Evolutionary conservation across 1,139 yeast species (phyloP), one percentile per base, ranked within the genome.

Genomic region (Nakaseomyces kungkrabaensis): DNA sequence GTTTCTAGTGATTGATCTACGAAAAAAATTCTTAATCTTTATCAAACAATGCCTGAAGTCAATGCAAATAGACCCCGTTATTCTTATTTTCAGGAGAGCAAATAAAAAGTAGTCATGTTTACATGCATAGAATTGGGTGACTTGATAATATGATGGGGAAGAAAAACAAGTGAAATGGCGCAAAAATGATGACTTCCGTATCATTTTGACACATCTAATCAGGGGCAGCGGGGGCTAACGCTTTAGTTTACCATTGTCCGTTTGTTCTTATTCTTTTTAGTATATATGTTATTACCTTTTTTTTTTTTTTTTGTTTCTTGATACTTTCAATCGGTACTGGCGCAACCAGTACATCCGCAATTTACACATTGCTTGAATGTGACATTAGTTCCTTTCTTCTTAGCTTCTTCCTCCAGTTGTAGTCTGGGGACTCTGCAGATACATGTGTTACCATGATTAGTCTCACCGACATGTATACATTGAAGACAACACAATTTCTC

Each of bases 301-400:
- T 25, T 29, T 41, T 29, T 9, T 26, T 24, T 10, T 25, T 29
- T 41, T 29, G 5, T n/a, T 13, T 11, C 34, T 13, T 27, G n/a
- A 17, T 17, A 17, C 22, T 11, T 4, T 63, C 53, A 85, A 62
- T 85, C 95, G n/a, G 81, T 75, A 58, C 92, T 83, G 1, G 95
- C 80, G 65, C 97, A 89, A 2, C 96, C 96, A 53, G 77, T 72
- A 60, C 97, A 89, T 0, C 97, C 97, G 70, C 97, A 89, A 37
- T 85, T 86, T 7, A 85, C 75, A 65, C 97, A 89, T 56, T 82
- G 81, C 9, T 79, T 72, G 57, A 72, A 72, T 26, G 66, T 59
- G 7, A 61, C 57, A 13, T 50, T 51, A 5, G 48, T 50, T 27
- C 56, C 56, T 36, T 56, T 56, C 46, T 53, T 45, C n/a, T 58